Evolutionary conservation across 2,329 filamentous ascomycete genomes (phyloP).

Genomic region (Rutstroemia sp.): DNA sequence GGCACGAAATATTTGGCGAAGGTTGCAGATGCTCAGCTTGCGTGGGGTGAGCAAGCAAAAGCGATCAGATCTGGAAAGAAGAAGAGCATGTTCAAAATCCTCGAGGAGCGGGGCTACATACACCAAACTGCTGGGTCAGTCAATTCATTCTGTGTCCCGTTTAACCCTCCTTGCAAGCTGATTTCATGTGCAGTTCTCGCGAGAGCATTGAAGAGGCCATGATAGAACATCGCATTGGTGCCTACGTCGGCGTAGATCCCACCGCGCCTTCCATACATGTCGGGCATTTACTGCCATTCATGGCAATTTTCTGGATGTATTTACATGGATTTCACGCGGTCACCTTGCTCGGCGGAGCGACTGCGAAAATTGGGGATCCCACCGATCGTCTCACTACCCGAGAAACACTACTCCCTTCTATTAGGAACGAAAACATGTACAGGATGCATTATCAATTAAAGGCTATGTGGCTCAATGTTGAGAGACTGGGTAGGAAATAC

Average conservation of each 20-base stretch:
- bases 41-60: slow-evolving; percentile 42
- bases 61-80: slow-evolving; percentile 43
- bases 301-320: slow-evolving; percentile 81
- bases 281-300: slow-evolving; percentile 72
- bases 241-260: slow-evolving; percentile 76
- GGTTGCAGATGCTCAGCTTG: slow-evolving; percentile 23
- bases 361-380: slow-evolving; percentile 72
- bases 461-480: slow-evolving; percentile 68
- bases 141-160: not conserved
- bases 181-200: slow-evolving; percentile 27
- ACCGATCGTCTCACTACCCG: slow-evolving; percentile 60
- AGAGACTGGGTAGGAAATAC: slow-evolving; percentile 55
- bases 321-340: slow-evolving; percentile 63
- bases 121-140: slow-evolving; percentile 68
- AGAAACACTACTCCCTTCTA: slow-evolving; percentile 41
- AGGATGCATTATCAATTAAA: slow-evolving; percentile 64
- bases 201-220: slow-evolving; percentile 56
- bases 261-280: slow-evolving; percentile 74
- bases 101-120: slow-evolving; percentile 66
- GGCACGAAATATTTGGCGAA: slow-evolving; percentile 31
- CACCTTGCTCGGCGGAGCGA: slow-evolving; percentile 65
- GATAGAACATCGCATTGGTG: slow-evolving; percentile 57
- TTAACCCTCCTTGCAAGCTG: not conserved
- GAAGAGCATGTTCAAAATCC: slow-evolving; percentile 51
- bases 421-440: slow-evolving; percentile 55